Conservation (phyloP, 140 eudicot genomes). For the Cichorium intybus region DNA sequence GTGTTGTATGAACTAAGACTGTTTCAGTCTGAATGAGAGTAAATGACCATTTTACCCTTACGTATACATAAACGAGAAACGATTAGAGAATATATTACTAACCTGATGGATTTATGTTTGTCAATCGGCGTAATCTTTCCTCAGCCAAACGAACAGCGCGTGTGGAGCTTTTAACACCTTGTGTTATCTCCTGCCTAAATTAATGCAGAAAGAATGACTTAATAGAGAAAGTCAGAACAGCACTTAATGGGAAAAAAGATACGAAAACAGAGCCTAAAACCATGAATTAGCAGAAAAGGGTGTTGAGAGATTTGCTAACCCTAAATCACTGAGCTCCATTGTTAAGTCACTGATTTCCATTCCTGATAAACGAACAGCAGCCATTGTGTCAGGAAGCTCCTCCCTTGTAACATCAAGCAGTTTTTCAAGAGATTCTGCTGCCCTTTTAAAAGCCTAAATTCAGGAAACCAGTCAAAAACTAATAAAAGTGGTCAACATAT, state of each 20-base stretch:
- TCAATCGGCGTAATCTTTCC: slow-evolving; percentile 59
- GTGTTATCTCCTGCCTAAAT: slow-evolving; percentile 91
- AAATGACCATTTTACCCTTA: neutral
- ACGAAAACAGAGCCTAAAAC: too few species aligned
- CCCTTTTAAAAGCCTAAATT: slow-evolving; percentile 79
- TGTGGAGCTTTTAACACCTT: slow-evolving; percentile 89
- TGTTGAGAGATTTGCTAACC: slow-evolving; percentile 41
- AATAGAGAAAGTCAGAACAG: neutral
- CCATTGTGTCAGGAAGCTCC: slow-evolving; percentile 96
- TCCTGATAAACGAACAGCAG: slow-evolving; percentile 89
- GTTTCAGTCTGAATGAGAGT: neutral
- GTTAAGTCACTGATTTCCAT: slow-evolving; percentile 98
- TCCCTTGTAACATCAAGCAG: slow-evolving; percentile 86
- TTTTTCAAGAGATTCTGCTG: slow-evolving; percentile 91
- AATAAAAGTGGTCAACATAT: slow-evolving; percentile 13
- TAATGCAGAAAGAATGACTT: too few species aligned
- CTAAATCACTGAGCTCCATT: slow-evolving; percentile 97
- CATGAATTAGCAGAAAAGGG: neutral
- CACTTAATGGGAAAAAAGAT: neutral
- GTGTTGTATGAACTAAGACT: too few species aligned
- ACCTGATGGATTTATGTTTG: slow-evolving; percentile 66
- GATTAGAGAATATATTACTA: slow-evolving; percentile 14
- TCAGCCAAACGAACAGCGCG: slow-evolving; percentile 89
- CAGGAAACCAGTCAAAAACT: slow-evolving; percentile 21
- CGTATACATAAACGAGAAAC: neutral